phyloP scores from a whole-genome alignment of 2,329 filamentous ascomycete genomes.

The Fusarium fracticaudum region DNA sequence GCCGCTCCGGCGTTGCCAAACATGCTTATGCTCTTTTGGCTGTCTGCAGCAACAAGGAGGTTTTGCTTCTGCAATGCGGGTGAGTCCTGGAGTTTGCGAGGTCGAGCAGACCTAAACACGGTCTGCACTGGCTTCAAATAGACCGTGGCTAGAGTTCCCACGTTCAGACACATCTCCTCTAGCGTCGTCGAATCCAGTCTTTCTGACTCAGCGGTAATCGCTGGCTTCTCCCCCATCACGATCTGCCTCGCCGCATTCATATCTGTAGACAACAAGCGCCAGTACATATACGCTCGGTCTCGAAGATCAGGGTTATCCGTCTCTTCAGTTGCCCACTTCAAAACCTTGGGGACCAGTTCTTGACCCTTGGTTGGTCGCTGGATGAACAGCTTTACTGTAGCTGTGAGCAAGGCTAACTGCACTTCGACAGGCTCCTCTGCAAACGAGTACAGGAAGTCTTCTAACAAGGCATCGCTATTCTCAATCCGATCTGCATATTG shows the following conservation, averaged over 20 bases:
- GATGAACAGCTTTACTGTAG: conserved; percentile 97
- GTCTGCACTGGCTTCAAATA: conserved; percentile 98
- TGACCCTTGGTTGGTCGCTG: conserved; percentile 95
- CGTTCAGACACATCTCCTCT: conserved; percentile 96
- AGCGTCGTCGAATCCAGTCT: conserved; percentile 90
- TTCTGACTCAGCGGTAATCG: conserved; percentile 95
- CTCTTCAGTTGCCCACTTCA: conserved; percentile 99
- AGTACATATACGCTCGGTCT: conserved; percentile 99
- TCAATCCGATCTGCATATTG: conserved; percentile 98
- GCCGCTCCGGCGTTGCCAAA: conserved; percentile 64
- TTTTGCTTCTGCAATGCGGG: conserved; percentile 84
- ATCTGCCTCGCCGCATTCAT: conserved; percentile 85
- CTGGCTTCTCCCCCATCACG: conserved; percentile 97
- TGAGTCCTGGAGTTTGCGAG: conserved; percentile 80
- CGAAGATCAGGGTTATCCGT: conserved; percentile 98
- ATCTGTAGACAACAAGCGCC: conserved; percentile 93
- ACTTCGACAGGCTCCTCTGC: conserved; percentile 95
- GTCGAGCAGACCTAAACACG: conserved; percentile 90
- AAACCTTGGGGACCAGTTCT: conserved; percentile 88
- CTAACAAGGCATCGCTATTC: conserved; percentile 91
- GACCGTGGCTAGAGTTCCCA: conserved; percentile 94
- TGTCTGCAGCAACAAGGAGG: conserved; percentile 63
- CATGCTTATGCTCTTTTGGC: conserved; percentile 68
- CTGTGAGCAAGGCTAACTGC: conserved; percentile 91
- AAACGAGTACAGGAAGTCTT: conserved; percentile 95